A percentile compares a stretch with the other conserved stretches of the same genome.
Conservation (phyloP, 768 basidiomycete species). For the Boletus vermiculosoides region DNA sequence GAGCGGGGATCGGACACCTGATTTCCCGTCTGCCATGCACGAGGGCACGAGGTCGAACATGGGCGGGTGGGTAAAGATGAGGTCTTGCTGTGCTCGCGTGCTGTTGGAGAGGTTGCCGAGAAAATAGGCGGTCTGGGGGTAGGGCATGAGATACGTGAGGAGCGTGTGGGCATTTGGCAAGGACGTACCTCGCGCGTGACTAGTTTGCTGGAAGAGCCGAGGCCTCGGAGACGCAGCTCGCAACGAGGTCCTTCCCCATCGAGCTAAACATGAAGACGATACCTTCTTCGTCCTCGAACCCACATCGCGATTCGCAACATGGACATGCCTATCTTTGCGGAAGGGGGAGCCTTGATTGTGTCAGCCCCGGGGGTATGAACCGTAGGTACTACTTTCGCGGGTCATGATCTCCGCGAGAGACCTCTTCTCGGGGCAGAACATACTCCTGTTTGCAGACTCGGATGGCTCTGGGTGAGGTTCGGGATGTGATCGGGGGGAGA, state of each 20-base stretch:
- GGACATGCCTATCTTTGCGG: conserved; percentile 61
- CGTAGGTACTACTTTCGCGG: too few relatives aligned
- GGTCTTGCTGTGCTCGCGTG: conserved; percentile 34
- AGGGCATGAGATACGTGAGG: not conserved
- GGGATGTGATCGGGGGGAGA: too few relatives aligned
- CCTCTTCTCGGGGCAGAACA: too few relatives aligned
- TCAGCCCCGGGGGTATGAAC: too few relatives aligned
- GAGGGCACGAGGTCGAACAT: conserved; percentile 54
- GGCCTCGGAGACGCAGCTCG: conserved; percentile 46
- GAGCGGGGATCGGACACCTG: conserved; percentile 59
- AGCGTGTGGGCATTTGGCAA: not conserved
- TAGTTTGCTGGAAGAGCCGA: conserved; percentile 52
- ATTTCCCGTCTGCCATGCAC: conserved; percentile 58
- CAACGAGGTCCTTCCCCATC: conserved; percentile 46
- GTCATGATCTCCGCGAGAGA: too few relatives aligned
- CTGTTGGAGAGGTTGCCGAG: conserved; percentile 73
- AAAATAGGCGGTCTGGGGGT: conserved; percentile 49
- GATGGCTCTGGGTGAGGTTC: too few relatives aligned
- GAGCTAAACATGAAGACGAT: conserved; percentile 59
- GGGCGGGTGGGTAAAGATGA: conserved; percentile 46
- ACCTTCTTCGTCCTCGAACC: conserved; percentile 62
- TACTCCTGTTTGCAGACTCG: too few relatives aligned
- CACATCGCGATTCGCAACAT: too few relatives aligned
- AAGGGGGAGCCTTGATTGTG: too few relatives aligned
- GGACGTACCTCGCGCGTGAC: conserved; percentile 50